Percentiles rank a stretch among this genome's conserved stretches.
Conservation (phyloP, 257 asterid genomes). For the Rubia yunnanensis region DNA sequence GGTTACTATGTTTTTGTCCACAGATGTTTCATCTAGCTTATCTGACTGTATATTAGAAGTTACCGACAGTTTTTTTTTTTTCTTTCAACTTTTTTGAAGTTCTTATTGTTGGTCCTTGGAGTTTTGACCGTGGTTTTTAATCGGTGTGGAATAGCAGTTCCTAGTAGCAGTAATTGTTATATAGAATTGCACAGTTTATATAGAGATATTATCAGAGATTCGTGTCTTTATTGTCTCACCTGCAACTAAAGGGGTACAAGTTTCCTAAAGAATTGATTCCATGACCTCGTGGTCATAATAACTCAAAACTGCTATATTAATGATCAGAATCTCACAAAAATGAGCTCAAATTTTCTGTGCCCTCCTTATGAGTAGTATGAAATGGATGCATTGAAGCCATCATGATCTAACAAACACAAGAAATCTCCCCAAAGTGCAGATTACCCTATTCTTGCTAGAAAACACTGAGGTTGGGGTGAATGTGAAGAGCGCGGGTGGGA, state of each 20-base stretch:
- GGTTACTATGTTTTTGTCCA: not conserved
- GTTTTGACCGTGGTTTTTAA: too few relatives aligned
- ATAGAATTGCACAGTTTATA: not conserved
- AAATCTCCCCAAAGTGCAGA: constrained; percentile 7
- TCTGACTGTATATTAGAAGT: too few relatives aligned
- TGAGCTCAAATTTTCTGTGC: not conserved
- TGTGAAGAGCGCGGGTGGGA: constrained; percentile 13
- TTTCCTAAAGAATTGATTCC: too few relatives aligned
- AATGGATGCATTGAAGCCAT: not conserved
- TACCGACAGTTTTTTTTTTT: too few relatives aligned
- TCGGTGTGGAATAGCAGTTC: too few relatives aligned
- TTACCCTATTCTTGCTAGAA: constrained; percentile 3
- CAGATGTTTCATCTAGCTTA: not conserved
- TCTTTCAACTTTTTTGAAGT: too few relatives aligned
- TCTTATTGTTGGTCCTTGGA: too few relatives aligned
- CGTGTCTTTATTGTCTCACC: not conserved
- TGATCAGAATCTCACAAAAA: not conserved
- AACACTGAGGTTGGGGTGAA: not conserved
- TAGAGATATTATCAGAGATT: not conserved
- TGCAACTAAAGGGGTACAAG: not conserved
- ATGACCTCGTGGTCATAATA: not conserved
- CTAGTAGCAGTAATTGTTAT: too few relatives aligned
- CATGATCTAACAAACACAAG: not conserved
- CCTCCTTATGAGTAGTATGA: not conserved
- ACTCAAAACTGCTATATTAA: not conserved